Percentiles rank a stretch among this genome's conserved stretches.
Conservation (phyloP, 106 monocot species). For the Dendrobium chrysotoxum region DNA sequence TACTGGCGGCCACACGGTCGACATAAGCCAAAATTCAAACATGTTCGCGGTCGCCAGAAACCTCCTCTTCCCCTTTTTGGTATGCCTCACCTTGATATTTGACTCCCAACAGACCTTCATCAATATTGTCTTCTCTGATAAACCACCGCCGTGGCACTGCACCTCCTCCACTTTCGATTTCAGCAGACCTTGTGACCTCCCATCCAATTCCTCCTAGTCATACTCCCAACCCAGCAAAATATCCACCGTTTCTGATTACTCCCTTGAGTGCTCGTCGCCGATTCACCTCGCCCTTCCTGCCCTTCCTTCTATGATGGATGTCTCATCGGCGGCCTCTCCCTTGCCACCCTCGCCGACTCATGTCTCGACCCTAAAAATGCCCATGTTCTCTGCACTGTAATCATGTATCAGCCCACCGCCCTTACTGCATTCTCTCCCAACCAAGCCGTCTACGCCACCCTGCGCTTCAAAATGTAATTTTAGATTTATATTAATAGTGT, state of each 20-base stretch:
- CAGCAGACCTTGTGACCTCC: conserved; percentile 28
- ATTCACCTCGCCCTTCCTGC: conserved; percentile 37
- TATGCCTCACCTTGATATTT: conserved; percentile 11
- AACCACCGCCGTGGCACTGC: conserved; percentile 31
- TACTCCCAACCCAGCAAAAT: conserved; percentile 15
- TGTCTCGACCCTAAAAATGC: conserved; percentile 53
- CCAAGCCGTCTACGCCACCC: conserved; percentile 33
- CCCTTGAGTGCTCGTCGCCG: conserved; percentile 42
- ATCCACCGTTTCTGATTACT: conserved; percentile 57
- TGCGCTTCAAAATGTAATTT: conserved; percentile 22
- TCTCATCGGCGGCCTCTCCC: conserved; percentile 52
- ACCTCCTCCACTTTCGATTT: not conserved
- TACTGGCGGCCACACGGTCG: too few relatives aligned
- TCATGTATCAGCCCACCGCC: conserved; percentile 38
- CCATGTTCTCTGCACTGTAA: conserved; percentile 30
- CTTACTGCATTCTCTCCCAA: conserved; percentile 34
- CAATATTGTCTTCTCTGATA: conserved; percentile 66
- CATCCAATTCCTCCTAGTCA: conserved; percentile 24
- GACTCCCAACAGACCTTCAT: conserved; percentile 31
- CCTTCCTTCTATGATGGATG: conserved; percentile 52
- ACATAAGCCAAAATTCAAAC: too few relatives aligned
- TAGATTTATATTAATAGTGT: too few relatives aligned
- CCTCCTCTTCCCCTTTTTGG: conserved; percentile 9
- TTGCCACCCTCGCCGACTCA: conserved; percentile 67
- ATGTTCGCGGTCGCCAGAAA: not conserved